Percentiles rank a stretch among this genome's conserved stretches.
These are phyloP conservation scores for Trichoderma sp. DNA, from an alignment of 2,329 filamentous ascomycete genomes.

Conservation along the genomic window DNA sequence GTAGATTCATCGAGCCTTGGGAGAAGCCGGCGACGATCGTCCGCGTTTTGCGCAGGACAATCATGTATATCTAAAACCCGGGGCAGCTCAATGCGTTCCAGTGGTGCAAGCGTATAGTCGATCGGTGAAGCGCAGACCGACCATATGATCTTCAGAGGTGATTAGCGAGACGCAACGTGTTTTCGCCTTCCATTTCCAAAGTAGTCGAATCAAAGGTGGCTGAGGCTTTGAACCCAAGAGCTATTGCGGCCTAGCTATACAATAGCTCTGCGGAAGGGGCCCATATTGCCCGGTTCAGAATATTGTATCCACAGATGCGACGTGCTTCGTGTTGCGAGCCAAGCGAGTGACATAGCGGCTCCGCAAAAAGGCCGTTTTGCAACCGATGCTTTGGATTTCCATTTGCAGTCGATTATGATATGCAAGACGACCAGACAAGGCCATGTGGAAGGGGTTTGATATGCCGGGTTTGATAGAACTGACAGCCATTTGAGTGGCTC, in stretches of 20 bases:
- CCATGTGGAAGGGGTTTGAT: slow-evolving; percentile 64
- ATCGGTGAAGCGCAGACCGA: background rate
- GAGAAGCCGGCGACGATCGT: background rate
- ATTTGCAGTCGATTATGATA: slow-evolving; percentile 64
- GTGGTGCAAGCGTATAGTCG: background rate
- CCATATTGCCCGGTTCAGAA: background rate
- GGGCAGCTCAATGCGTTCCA: background rate
- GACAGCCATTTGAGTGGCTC: background rate
- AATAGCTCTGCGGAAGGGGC: slow-evolving; percentile 11
- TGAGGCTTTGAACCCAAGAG: slow-evolving; percentile 4
- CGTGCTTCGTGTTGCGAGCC: slow-evolving; percentile 68
- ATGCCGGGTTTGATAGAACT: background rate
- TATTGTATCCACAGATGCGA: slow-evolving; percentile 40
- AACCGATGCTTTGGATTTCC: slow-evolving; percentile 54
- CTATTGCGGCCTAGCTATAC: slow-evolving; percentile 3
- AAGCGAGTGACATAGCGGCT: slow-evolving; percentile 68
- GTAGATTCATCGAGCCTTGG: background rate
- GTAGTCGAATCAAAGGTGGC: slow-evolving; percentile 11
- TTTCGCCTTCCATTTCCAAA: background rate
- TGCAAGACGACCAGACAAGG: slow-evolving; percentile 70
- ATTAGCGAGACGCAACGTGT: background rate
- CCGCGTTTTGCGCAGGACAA: background rate
- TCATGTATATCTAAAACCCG: background rate
- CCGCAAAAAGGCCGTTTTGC: slow-evolving; percentile 83
- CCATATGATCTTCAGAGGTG: background rate